Conservation (phyloP, 768 basidiomycete species). For the Termitomyces sp. region DNA sequence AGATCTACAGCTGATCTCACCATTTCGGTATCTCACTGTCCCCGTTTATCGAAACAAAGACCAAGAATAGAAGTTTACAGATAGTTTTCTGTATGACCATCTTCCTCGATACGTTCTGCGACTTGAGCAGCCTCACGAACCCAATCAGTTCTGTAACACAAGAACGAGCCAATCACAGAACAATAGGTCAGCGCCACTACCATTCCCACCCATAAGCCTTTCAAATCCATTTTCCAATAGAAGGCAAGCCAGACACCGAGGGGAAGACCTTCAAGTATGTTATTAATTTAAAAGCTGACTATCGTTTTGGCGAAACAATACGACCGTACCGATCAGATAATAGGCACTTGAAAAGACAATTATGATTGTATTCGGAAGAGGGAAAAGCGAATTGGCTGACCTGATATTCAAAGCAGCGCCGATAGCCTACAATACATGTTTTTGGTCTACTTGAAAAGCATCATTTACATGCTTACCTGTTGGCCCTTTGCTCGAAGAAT, state of each 20-base stretch:
- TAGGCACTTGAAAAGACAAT: slow-evolving; percentile 43
- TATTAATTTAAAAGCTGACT: not conserved
- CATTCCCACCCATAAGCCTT: slow-evolving; percentile 83
- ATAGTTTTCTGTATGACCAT: slow-evolving; percentile 20
- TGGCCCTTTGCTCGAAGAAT: slow-evolving; percentile 83
- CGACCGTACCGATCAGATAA: slow-evolving; percentile 53
- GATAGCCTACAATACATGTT: slow-evolving; percentile 32
- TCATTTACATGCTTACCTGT: slow-evolving; percentile 35
- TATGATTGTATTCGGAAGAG: not conserved
- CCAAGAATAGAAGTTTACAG: not conserved
- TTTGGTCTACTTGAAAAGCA: not conserved
- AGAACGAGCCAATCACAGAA: slow-evolving; percentile 43
- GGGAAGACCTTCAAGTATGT: slow-evolving; percentile 55
- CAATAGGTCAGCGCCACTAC: slow-evolving; percentile 57
- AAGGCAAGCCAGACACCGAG: slow-evolving; percentile 76
- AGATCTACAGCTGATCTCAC: not conserved
- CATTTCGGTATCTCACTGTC: not conserved
- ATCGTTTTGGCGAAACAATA: not conserved
- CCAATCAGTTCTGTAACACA: slow-evolving; percentile 65
- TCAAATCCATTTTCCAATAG: slow-evolving; percentile 45
- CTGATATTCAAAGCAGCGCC: slow-evolving; percentile 78
- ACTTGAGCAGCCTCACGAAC: slow-evolving; percentile 58
- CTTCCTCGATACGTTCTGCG: slow-evolving; percentile 36
- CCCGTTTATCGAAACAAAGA: not conserved
- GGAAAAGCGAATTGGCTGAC: slow-evolving; percentile 24